phyloP scores from a whole-genome alignment of 2,329 filamentous ascomycete species.

The Exophiala sideris region DNA sequence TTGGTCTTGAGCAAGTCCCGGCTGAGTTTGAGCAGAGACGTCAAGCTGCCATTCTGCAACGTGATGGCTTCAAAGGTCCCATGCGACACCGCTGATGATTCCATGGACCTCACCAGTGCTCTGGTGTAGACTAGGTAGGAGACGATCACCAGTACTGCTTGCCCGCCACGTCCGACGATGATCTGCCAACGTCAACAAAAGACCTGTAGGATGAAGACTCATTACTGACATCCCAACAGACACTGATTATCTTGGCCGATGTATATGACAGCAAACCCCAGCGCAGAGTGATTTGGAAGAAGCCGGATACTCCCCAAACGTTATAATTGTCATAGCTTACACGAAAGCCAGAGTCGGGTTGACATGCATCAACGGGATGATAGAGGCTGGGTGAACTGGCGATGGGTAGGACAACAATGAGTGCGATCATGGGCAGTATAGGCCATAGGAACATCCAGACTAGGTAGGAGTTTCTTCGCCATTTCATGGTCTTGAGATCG shows the following conservation, averaged over 20 bases:
- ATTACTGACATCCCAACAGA: conserved; percentile 34
- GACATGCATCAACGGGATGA: conserved; percentile 1
- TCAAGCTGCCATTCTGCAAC: conserved; percentile 30
- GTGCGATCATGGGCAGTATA: background rate
- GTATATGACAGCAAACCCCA: conserved; percentile 29
- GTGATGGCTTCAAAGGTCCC: conserved; percentile 35
- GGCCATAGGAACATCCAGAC: background rate
- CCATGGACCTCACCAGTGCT: conserved; percentile 34
- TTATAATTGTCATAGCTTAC: conserved; percentile 11
- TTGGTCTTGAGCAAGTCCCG: conserved; percentile 27
- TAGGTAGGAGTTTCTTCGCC: background rate
- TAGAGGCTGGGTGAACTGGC: background rate
- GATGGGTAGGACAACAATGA: background rate
- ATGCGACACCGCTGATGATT: conserved; percentile 34
- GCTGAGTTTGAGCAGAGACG: conserved; percentile 30
- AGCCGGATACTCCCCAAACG: conserved; percentile 14
- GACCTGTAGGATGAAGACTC: background rate
- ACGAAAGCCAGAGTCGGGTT: conserved; percentile 11
- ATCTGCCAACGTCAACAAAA: conserved; percentile 1
- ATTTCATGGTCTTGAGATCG: conserved; percentile 1
- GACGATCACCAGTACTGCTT: conserved; percentile 31
- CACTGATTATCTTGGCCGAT: conserved; percentile 36
- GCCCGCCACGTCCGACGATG: conserved; percentile 33
- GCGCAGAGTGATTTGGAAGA: conserved; percentile 20
- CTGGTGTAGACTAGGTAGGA: conserved; percentile 36